Conservation (phyloP, 345 rosid genomes). For the Rhodamnia argentea region DNA sequence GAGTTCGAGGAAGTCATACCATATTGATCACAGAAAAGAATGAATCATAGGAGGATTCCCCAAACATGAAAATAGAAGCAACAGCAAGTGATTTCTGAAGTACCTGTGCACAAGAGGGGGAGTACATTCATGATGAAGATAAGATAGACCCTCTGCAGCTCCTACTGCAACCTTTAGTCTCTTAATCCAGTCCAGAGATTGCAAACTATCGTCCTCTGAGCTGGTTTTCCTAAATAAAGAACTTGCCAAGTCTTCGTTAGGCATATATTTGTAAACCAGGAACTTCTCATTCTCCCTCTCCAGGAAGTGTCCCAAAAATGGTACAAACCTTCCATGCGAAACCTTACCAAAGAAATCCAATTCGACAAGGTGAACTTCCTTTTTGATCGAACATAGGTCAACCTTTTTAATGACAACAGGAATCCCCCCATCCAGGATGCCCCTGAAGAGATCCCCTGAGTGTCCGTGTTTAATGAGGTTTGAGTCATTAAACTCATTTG, state of each 20-base stretch:
- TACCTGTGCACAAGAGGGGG: slow-evolving; percentile 97
- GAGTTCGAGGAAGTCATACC: background rate
- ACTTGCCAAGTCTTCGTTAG: slow-evolving; percentile 72
- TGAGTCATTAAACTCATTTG: slow-evolving; percentile 51
- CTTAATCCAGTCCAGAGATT: slow-evolving; percentile 96
- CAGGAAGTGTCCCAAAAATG: slow-evolving; percentile 75
- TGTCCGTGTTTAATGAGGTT: slow-evolving; percentile 88
- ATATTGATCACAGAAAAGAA: background rate
- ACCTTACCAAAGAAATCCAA: slow-evolving; percentile 77
- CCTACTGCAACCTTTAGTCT: slow-evolving; percentile 94
- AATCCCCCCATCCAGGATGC: slow-evolving; percentile 48
- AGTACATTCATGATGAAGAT: slow-evolving; percentile 85
- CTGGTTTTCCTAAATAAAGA: slow-evolving; percentile 57
- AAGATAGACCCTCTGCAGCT: slow-evolving; percentile 82
- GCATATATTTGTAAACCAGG: slow-evolving; percentile 81
- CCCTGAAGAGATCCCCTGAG: slow-evolving; percentile 82
- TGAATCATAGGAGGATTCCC: background rate
- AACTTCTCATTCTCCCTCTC: slow-evolving; percentile 78
- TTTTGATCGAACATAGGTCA: slow-evolving; percentile 36
- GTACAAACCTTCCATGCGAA: slow-evolving; percentile 70
- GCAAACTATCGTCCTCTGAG: slow-evolving; percentile 57
- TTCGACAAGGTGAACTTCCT: slow-evolving; percentile 55
- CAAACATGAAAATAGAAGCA: background rate
- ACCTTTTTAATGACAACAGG: slow-evolving; percentile 68
- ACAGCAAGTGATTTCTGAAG: background rate